These are phyloP conservation scores for Fusarium xyrophilum DNA, from an alignment of 2,329 filamentous ascomycete species.

Conservation along the genomic window DNA sequence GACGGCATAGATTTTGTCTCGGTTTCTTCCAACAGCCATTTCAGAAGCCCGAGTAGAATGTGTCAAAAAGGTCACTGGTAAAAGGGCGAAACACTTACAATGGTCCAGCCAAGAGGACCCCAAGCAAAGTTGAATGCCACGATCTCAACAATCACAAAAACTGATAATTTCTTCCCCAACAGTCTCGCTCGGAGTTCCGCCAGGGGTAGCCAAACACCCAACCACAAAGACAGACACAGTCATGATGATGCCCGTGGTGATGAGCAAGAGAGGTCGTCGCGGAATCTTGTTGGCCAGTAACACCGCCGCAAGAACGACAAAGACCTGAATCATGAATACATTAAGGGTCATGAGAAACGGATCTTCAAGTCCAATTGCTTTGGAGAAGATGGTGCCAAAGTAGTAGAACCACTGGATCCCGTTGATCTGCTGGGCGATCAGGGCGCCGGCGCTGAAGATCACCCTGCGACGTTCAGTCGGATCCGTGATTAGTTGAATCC, in stretches of 20 bases:
- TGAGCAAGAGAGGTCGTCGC: constrained; percentile 48
- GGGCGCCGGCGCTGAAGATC: constrained; percentile 52
- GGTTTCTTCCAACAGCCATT: constrained; percentile 56
- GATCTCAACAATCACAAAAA: constrained; percentile 53
- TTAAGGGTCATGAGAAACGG: constrained; percentile 53
- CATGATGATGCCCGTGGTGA: constrained; percentile 52
- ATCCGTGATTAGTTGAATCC: constrained; percentile 51
- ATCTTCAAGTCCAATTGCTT: constrained; percentile 51
- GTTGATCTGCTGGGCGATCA: constrained; percentile 57
- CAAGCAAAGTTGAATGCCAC: constrained; percentile 54
- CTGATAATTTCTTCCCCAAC: constrained; percentile 50
- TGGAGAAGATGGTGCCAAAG: constrained; percentile 52
- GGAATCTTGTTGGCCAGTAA: constrained; percentile 51
- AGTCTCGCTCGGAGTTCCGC: constrained; percentile 36
- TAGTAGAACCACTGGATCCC: constrained; percentile 57
- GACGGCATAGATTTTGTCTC: constrained; percentile 43
- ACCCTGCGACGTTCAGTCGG: constrained; percentile 56
- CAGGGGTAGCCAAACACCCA: constrained; percentile 50
- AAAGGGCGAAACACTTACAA: constrained; percentile 33
- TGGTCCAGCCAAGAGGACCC: constrained; percentile 50
- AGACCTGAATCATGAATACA: constrained; percentile 52
- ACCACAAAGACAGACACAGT: constrained; percentile 51
- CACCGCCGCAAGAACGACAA: constrained; percentile 50
- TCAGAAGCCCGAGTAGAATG: constrained; percentile 47
- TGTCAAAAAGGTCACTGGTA: not conserved